Base-by-base conservation (phyloP, 2,329 filamentous ascomycete species). In the Exophiala xenobiotica region DNA sequence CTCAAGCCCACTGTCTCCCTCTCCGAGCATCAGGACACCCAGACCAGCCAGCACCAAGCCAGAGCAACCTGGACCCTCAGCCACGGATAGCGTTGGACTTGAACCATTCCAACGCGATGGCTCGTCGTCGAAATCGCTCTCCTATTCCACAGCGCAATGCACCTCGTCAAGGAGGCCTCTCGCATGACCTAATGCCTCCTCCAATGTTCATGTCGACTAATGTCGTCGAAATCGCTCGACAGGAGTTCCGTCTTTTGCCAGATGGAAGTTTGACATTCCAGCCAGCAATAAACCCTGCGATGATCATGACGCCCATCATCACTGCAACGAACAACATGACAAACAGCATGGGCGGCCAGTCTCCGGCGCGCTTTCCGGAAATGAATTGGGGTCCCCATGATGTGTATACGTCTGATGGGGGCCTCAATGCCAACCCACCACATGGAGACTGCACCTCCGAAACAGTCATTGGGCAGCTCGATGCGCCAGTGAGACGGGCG, bases 351-450 rank as follows among this genome's bases (percentile, higher is more conserved):
- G 29, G 4, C 4, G 29, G 29, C 12, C 29, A 33, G 4, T 33
- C 12, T 9, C 29, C 29, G 16, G 16, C 29, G 9, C 3, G 29
- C 18, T 46, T 41, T 18, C 37, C 45, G 7, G 37, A 24, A 18
- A 4, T 44, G 11, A 45, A 51, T 19, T 40, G 41, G 31, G 29
- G 27, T 3, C 18, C 40, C 1, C 39, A 51, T 18, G n/a, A 40
- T 33, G 20, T 19, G 11, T 27, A 40, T 19, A 11, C 12, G 11
- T 11, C 6, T 7, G 40, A 44, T n/a, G 33, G 40, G 4, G 23
- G 14, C 6, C 35, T 31, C 48, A 51, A 44, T 11, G 18, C 29
- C 4, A 19, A 29, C 14, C 40, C 48, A 44, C 42, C 48, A 38
- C 40, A 51, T 29, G 31, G 29, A 24, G 40, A 37, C 20, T 14